Evolutionary conservation across 345 rosid genomes (phyloP), one percentile per base, ranked within the genome.

Genomic region (Camelina neglecta): DNA sequence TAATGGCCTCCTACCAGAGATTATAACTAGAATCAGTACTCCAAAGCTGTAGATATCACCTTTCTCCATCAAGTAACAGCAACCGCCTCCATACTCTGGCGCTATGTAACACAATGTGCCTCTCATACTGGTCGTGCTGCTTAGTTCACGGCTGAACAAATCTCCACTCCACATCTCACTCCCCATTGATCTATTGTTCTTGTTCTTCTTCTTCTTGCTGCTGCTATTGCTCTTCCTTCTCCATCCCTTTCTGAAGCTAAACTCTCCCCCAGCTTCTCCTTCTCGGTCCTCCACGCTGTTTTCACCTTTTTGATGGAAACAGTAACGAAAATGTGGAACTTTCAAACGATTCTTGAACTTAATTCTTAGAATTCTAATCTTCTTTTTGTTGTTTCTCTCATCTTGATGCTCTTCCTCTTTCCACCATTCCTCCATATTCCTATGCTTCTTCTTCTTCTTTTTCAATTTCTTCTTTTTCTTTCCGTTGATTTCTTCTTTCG

Each of bases 101-200:
- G 98, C 99, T 45, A 93, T 90, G 79, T 96, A 96, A 54, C 99
- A 96, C 73, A 96, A 59, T 16, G 99, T 96, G 1, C 99, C 99
- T 81, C 97, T 88, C 98, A 96, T 89, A 87, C 99, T 93, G 2
- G 99, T 96, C 11, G 98, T 96, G 92, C 99, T 96, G 83, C 99
- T 96, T 50, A 95, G 81, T 76, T 95, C 99, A 0, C 97, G 91
- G 71, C 99, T 95, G 55, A 87, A 87, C 56, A 93, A 85, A 83
- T 96, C 99, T 1, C 98, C 96, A 48, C 98, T 95, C 96, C 94
- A 90, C 96, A 91, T 88, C 38, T 95, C 99, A 65, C 97, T 92
- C 56, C 91, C 96, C 21, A 78, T 35, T 31, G 92, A 87, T 50
- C 42, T 83, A 9, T 60, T 70, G 20, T 71, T 77, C 41, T 57